Evolutionary conservation across 495 filamentous ascomycete genomes (phyloP), one percentile per base, ranked within the genome.

Genomic region (Schizothecium vesticola): DNA sequence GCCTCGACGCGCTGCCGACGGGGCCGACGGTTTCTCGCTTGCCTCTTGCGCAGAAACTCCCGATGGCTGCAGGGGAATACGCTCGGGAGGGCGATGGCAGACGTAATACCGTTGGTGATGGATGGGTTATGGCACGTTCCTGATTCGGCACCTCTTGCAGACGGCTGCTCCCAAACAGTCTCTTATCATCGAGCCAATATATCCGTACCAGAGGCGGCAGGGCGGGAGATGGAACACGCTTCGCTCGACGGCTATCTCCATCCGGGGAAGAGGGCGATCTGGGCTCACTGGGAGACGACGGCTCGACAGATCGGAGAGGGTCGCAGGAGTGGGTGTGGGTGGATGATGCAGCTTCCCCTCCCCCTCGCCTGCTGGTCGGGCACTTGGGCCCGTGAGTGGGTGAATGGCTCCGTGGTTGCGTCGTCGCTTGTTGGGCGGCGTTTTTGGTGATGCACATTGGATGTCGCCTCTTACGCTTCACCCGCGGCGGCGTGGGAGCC

Each of bases 171-270:
- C 62, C 25, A 62, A 62, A 23, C 58, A 21, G 55, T 56, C 64
- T 28, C 66, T 61, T 55, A 63, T 70, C 66, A 57, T 64, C 43
- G 24, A 51, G 25, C 63, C 26, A 66, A 70, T 70, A 66, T 70
- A 29, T 57, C 56, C 61, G 60, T 43, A 26, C 13, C 33, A 56
- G 58, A 70, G 61, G 61, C 64, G 69, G 36, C 36, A 51, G 16
- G 26, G 16, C 36, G 36, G 36, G 36, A 51, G 43, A 51, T 51
- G 43, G 43, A 51, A 51, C 43, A n/a, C 43, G 43, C 43, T 51
- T 51, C 43, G 67, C 55, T 68, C 51, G 70, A 67, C 70, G 66
- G 72, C 67, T 68, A 70, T 70, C 72, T 74, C 72, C 70, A 68
- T 60, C 43, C 62, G 62, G 62, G 66, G 29, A 68, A 56, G 16